Percentiles rank a stretch among this genome's conserved stretches.
phyloP scores from a whole-genome alignment of 129 eudicot genomes.

The sunflower (Helianthus annuus) region HanXRQr2.0-SUNRISE NC_035443.2:901853-902352 shows the following conservation, averaged over 20 bases:
- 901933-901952: too few species aligned
- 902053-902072: too few species aligned
- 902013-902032: too few species aligned
- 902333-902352: conserved; percentile 59
- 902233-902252: conserved; percentile 12
- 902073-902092: conserved; percentile 2
- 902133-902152: not conserved
- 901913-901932: too few species aligned
- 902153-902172: not conserved
- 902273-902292: conserved; percentile 35
- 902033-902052: too few species aligned
- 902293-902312: conserved; percentile 54
- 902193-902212: not conserved
- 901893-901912: too few species aligned
- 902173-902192: conserved; percentile 10
- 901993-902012: too few species aligned
- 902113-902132: conserved; percentile 30
- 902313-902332: conserved; percentile 70
- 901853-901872: too few species aligned
- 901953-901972: too few species aligned
- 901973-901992: too few species aligned
- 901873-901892: too few species aligned
- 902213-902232: conserved; percentile 6
- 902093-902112: conserved; percentile 14
- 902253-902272: conserved; percentile 10